Evolutionary conservation across 208 protist genomes (phyloP).

Genomic region (Strigomonas culicis): DNA sequence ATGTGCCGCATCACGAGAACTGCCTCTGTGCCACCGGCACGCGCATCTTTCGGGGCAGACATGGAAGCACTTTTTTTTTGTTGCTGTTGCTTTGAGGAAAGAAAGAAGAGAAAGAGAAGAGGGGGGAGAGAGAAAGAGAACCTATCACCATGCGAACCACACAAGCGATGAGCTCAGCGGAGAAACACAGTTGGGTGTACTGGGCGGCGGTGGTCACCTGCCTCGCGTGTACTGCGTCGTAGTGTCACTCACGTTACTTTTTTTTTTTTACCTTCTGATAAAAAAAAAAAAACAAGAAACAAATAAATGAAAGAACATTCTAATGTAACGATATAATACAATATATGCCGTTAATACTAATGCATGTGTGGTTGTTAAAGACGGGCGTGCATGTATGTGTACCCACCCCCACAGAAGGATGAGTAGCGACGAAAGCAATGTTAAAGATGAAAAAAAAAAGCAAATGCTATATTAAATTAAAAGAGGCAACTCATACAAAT

Average conservation of each 20-base stretch:
- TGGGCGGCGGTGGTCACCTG: too few species aligned
- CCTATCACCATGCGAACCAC: conserved; percentile 4
- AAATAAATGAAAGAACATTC: conserved; percentile 12
- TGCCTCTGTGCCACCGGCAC: neutral
- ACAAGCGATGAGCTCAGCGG: neutral
- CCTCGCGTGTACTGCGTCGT: neutral
- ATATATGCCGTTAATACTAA: too few species aligned
- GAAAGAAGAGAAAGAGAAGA: conserved; percentile 4
- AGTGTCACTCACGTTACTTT: neutral
- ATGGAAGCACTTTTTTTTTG: neutral
- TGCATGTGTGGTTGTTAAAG: too few species aligned
- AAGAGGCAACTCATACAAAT: conserved; percentile 4
- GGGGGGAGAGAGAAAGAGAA: neutral
- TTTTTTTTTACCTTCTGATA: neutral
- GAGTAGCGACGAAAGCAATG: neutral
- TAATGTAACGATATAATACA: too few species aligned
- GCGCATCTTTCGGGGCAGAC: neutral
- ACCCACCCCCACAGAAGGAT: too few species aligned
- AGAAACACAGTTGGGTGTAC: too few species aligned
- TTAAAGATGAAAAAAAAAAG: neutral
- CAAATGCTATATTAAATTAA: neutral
- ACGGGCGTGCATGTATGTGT: too few species aligned
- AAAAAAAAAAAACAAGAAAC: conserved; percentile 12
- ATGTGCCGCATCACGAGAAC: conserved; percentile 35
- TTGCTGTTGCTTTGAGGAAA: conserved; percentile 3